Evolutionary conservation across 1,284 basidiomycete genomes (phyloP).

Genomic region (Wallemia mellicola): DNA sequence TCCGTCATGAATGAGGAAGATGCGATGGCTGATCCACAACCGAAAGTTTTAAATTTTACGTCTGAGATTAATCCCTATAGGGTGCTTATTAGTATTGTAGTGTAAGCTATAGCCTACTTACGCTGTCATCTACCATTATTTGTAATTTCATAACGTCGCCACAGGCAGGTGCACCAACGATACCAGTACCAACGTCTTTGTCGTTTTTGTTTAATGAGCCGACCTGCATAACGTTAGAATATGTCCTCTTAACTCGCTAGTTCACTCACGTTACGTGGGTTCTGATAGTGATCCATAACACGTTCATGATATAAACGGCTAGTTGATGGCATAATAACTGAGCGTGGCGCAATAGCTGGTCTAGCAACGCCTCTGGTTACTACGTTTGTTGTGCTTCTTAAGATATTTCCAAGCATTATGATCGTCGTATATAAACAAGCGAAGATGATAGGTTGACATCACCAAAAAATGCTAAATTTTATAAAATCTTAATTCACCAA

Average conservation of each 20-base stretch:
- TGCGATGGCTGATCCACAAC: constrained; percentile 88
- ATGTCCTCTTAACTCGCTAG: constrained; percentile 11
- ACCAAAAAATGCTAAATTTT: not conserved
- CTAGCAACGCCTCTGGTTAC: not conserved
- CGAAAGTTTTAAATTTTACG: constrained; percentile 97
- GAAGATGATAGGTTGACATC: not conserved
- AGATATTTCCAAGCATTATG: not conserved
- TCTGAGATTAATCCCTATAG: constrained; percentile 57
- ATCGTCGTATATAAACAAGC: not conserved
- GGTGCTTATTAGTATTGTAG: not conserved
- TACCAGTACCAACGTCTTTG: constrained; percentile 72
- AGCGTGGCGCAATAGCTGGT: not conserved
- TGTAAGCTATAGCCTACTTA: constrained; percentile 5
- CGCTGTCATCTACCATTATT: constrained; percentile 77
- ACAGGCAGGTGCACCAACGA: constrained; percentile 89
- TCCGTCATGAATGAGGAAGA: constrained; percentile 94
- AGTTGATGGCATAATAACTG: constrained; percentile 2
- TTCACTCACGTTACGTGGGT: constrained; percentile 57
- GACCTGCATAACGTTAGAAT: not conserved
- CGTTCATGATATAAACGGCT: constrained; percentile 57
- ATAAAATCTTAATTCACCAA: not conserved
- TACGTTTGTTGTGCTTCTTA: not conserved
- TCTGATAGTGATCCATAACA: constrained; percentile 84
- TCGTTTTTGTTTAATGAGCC: constrained; percentile 58
- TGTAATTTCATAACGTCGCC: constrained; percentile 85